Percentiles rank a stretch among this genome's conserved stretches.
These are phyloP conservation scores for Canavalia ensiformis DNA, from an alignment of 306 rosid genomes.

Conservation along the genomic window DNA sequence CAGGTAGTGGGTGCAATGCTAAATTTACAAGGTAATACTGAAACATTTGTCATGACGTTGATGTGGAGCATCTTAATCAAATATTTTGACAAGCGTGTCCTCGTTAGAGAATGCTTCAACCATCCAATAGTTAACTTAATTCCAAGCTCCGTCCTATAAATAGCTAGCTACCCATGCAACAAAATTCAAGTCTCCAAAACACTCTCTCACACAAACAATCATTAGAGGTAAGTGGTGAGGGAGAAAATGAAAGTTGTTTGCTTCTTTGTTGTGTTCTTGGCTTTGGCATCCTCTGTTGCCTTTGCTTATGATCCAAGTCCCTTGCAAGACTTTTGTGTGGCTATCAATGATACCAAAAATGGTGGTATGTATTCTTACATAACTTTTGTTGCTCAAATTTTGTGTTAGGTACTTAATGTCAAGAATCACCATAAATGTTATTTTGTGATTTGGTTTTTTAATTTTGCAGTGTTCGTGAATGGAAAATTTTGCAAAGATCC, in stretches of 20 bases:
- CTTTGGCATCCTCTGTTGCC: constrained; percentile 44
- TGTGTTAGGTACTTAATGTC: background rate
- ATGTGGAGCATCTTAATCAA: background rate
- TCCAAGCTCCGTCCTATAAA: constrained; percentile 39
- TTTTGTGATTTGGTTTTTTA: background rate
- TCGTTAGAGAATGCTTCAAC: constrained; percentile 39
- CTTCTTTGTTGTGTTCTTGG: constrained; percentile 21
- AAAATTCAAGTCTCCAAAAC: constrained; percentile 13
- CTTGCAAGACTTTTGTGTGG: constrained; percentile 54
- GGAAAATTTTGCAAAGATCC: constrained; percentile 53
- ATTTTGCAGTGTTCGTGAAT: constrained; percentile 44
- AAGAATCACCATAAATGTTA: background rate
- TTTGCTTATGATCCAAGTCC: constrained; percentile 57
- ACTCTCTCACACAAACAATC: background rate
- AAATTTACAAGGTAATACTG: background rate
- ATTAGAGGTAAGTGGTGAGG: background rate
- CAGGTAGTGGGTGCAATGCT: constrained; percentile 21
- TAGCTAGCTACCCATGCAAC: constrained; percentile 25
- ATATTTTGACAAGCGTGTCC: background rate
- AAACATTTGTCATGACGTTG: background rate
- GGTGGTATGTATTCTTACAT: constrained; percentile 42
- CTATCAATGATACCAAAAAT: constrained; percentile 47
- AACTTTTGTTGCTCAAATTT: background rate
- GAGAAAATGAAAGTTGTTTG: constrained; percentile 25
- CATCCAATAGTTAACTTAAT: background rate